These are phyloP conservation scores for Polymyxa betae DNA, from an alignment of 208 protist genomes.

Conservation along the genomic window DNA sequence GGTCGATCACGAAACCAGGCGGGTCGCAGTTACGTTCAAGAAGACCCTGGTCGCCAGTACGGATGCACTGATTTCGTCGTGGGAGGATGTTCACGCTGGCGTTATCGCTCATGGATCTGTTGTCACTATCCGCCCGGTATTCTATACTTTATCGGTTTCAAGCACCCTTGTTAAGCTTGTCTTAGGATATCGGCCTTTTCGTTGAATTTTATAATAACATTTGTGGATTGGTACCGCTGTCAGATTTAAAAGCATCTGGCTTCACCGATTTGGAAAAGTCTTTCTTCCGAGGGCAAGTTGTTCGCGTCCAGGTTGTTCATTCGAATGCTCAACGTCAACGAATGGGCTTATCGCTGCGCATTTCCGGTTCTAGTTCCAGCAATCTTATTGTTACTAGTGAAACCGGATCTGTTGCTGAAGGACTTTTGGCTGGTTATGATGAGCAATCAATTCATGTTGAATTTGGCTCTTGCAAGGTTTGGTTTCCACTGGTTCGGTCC, in stretches of 20 bases:
- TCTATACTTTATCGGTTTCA: neutral
- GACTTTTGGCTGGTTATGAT: too few relatives aligned
- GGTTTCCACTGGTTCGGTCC: too few relatives aligned
- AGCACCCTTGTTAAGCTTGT: neutral
- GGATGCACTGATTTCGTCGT: neutral
- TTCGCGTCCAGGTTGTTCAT: neutral
- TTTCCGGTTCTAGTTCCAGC: neutral
- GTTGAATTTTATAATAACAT: constrained; percentile 33
- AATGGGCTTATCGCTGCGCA: neutral
- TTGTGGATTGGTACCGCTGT: neutral
- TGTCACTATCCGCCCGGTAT: neutral
- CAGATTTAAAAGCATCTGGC: neutral
- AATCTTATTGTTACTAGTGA: too few relatives aligned
- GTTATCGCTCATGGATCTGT: constrained; percentile 25
- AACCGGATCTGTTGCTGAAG: too few relatives aligned
- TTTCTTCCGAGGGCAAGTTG: constrained; percentile 5
- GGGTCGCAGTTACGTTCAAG: neutral
- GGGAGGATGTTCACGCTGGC: neutral
- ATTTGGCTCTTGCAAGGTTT: too few relatives aligned
- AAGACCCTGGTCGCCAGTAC: neutral
- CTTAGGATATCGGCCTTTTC: neutral
- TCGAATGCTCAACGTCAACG: neutral
- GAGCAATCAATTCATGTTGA: too few relatives aligned
- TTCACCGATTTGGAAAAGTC: neutral
- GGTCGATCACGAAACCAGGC: neutral